Evolutionary conservation across 2,329 filamentous ascomycete genomes (phyloP), one percentile per base, ranked within the genome.

Genomic region (Penicillium crustosum): DNA sequence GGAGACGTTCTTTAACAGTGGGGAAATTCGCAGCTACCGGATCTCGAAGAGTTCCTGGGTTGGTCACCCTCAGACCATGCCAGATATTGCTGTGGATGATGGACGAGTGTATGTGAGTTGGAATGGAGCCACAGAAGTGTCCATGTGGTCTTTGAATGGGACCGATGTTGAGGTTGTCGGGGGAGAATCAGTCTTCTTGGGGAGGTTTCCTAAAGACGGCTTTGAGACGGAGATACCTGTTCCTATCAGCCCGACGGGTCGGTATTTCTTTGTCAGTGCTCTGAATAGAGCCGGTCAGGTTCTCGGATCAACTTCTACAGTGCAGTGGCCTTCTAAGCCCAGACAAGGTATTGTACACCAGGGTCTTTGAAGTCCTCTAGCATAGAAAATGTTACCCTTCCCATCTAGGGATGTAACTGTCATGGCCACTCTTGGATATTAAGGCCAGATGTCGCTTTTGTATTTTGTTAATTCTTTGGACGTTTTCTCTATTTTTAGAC

Each of bases 81-180:
- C 67, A 4, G 57, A 58, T 1, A 62, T 61, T 10, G 61, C 53
- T 4, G 57, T 75, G 70, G 49, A 71, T 55, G 60, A 64, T 9
- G 61, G 67, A 5, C 59, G 62, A 1, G 62, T 78, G 5, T 77
- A 76, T 48, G 75, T 76, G 2, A 77, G 75, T 61, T 80, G 78
- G 79, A 80, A 80, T 45, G 78, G 78, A 0, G 31, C 31, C 31
- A 33, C 31, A 5, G 31, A 33, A 3, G 12, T 33, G 31, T 13
- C 31, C 15, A 33, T 19, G 38, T 77, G 63, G 72, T 19, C 25
- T 13, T 10, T 53, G 33, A n/a, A 38, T 3, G 51, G 21, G 9
- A 12, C 13, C 12, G 41, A 27, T 17, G 17, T 29, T 25, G 43
- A 54, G 15, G 15, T 3, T n/a, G 33, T 3, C 13, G 33, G 9